A percentile compares a stretch with the other conserved stretches of the same genome.
These are phyloP conservation scores for Rhizoctonia solani DNA, from an alignment of 1,284 basidiomycete species.

Conservation along the genomic window DNA sequence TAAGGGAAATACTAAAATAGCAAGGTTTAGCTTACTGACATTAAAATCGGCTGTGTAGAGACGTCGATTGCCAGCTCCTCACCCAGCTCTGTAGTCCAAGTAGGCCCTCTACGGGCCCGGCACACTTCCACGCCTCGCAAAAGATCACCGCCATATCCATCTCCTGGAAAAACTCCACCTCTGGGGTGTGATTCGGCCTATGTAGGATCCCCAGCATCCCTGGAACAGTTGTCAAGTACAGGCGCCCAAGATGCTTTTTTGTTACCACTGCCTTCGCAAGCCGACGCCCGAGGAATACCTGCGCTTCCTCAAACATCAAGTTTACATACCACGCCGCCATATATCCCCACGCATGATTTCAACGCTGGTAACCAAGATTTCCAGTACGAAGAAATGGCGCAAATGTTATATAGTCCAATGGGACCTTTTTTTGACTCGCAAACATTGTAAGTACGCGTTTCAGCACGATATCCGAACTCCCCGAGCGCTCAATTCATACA, in stretches of 20 bases:
- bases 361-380: not conserved
- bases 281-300: not conserved
- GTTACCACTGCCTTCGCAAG: not conserved
- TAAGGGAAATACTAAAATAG: not conserved
- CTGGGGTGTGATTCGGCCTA: not conserved
- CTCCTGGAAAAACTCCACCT: not conserved
- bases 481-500: not conserved
- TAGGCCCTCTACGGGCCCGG: not conserved
- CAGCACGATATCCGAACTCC: not conserved
- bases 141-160: conserved; percentile 8
- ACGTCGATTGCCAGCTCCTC: not conserved
- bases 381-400: conserved; percentile 23
- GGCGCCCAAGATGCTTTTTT: not conserved
- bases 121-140: conserved; percentile 3
- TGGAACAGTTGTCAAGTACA: not conserved
- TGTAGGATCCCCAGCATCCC: not conserved
- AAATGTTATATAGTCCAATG: conserved; percentile 27
- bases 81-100: not conserved
- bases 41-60: not conserved
- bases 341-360: not conserved
- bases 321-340: not conserved
- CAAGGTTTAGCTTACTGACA: not conserved
- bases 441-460: not conserved
- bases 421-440: conserved; percentile 7
- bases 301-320: not conserved